Evolutionary conservation across 495 filamentous ascomycete genomes (phyloP), one percentile per base, ranked within the genome.

Genomic region (Aspergillus steynii): DNA sequence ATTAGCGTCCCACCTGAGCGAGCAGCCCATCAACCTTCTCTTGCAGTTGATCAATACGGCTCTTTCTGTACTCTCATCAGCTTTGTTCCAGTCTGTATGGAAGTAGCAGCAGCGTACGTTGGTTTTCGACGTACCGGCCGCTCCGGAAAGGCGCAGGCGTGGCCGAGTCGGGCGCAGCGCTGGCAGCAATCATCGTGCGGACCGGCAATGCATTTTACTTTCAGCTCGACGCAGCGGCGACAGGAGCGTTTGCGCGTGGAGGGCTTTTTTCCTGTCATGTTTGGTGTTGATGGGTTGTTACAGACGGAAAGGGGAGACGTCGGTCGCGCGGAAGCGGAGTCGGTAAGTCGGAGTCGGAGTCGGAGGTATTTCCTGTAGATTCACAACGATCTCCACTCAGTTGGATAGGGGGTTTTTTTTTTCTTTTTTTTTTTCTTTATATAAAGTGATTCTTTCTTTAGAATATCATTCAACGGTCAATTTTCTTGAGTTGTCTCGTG

Each of bases 161-260:
- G 51, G 50, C 50, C 51, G 20, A 60, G 56, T 15, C 58, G 49
- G 27, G 50, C n/a, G 50, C 58, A 60, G 6, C 58, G 58, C 7
- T 53, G 29, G 48, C 58, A 60, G 15, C 37, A 28, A 10, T 51
- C 34, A 10, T 34, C 50, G 31, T 25, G 10, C 20, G 15, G 50
- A 5, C 46, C 14, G 10, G 50, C 26, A 5, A 29, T 14, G 26
- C 58, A 60, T 49, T 29, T 52, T 5, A 60, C 58, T 53, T 60
- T 60, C 27, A 54, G 29, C 3, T 45, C 34, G 32, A 60, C 50
- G 26, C 58, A 60, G 15, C 58, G 58, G 9, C 32, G 6, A 5
- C 58, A 60, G 6, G 58, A 42, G 9, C 37, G 37, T 42, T 42
- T 42, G 12, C 37, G 37, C 9, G 12, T 15, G 1, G 37, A 42